Base-by-base conservation (phyloP, 768 basidiomycete genomes). In the Rhizopogon sp. region DNA sequence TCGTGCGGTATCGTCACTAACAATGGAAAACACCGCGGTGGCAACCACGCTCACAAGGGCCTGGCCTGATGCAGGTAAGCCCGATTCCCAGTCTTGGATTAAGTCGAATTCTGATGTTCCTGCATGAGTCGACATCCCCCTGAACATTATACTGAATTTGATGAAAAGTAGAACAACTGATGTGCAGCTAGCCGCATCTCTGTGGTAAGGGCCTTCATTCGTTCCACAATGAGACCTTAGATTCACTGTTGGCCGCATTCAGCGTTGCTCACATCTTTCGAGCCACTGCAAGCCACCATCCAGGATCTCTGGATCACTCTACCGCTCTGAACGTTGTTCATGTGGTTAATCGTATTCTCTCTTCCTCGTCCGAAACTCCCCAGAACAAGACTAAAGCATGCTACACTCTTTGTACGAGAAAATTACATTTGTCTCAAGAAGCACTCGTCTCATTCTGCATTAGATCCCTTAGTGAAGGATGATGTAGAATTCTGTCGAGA, bases 401-500 rank as follows among this genome's bases (percentile, higher is more conserved):
- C 64, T 89, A 88, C 63, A 79, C 87, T 14, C 69, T 96, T 0
- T 84, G 90, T 93, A 56, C 13, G 84, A 76, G 14, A 17, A 10
- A 6, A 35, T 39, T 5, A 42, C 13, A 16, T 40, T 33, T 43
- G 31, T 8, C 39, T 42, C 49, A n/a, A 39, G 31, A n/a, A 39
- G 31, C n/a, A 39, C n/a, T 28, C 9, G 8, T 29, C n/a, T 39
- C 39, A 43, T 41, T 17, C 50, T 33, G 33, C 16, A 3, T 6
- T 53, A 83, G 87, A 85, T 67, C 65, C 83, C 64, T 78, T 96
- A 1, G 83, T 91, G 2, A 72, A 77, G 16, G 93, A 95, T 59
- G 82, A 93, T 62, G 73, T 77, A 0, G 73, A 77, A 1, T 73
- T 93, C 0, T 87, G 89, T 60, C 73, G 84, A 53, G 73, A 77